Conservation (phyloP, 805 yeast species). For the Candida multigemmis region DNA sequence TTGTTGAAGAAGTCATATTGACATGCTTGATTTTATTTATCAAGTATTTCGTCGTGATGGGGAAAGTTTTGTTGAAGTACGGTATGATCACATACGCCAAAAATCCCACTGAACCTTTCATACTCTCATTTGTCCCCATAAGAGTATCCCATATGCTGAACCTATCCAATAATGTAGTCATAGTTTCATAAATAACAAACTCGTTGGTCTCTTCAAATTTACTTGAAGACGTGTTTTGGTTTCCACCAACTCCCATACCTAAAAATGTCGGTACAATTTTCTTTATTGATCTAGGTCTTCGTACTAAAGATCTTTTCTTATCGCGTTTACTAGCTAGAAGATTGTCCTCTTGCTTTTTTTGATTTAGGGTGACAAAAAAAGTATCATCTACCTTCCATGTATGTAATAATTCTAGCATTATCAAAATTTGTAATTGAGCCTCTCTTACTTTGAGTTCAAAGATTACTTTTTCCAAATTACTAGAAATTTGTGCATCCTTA, state of each 20-base stretch:
- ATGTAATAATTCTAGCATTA: conserved; percentile 37
- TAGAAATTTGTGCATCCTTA: no score
- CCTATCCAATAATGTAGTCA: conserved; percentile 43
- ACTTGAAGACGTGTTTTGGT: not conserved
- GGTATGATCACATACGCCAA: conserved; percentile 46
- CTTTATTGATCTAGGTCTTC: conserved; percentile 8
- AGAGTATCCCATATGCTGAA: conserved; percentile 47
- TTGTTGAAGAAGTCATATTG: no score
- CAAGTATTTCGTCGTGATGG: conserved; percentile 35
- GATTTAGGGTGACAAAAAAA: conserved; percentile 16
- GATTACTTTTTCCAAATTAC: conserved; percentile 17
- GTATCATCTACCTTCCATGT: conserved; percentile 24
- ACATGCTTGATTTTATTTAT: conserved; percentile 42
- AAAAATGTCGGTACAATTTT: conserved; percentile 34
- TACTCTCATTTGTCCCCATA: conserved; percentile 17
- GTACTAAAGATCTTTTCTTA: conserved; percentile 12
- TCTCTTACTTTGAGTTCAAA: conserved; percentile 43
- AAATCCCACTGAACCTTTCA: conserved; percentile 34
- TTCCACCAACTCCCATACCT: conserved; percentile 24
- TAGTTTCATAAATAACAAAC: conserved; percentile 10
- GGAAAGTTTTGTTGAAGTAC: conserved; percentile 40
- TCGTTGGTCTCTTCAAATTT: conserved; percentile 9
- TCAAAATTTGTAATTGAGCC: conserved; percentile 44
- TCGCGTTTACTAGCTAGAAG: conserved; percentile 7
- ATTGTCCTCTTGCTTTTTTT: conserved; percentile 20